Evolutionary conservation across 306 rosid species (phyloP).

Genomic region (Delonix regia): DNA sequence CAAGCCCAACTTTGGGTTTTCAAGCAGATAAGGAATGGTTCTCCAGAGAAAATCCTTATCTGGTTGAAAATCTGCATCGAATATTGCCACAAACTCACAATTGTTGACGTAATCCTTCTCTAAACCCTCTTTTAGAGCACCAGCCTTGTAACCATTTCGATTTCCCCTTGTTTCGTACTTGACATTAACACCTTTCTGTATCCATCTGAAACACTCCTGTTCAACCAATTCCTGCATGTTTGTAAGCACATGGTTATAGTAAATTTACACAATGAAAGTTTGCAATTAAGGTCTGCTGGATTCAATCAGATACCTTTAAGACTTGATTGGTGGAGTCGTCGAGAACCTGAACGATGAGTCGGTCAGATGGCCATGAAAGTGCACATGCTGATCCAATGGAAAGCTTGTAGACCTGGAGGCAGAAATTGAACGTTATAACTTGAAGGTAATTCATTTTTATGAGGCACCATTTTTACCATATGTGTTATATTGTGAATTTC

Average conservation of each 20-base stretch:
- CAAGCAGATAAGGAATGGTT: slow-evolving; percentile 58
- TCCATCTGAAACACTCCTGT: slow-evolving; percentile 53
- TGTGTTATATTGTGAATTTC: slow-evolving; percentile 11
- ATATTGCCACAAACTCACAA: slow-evolving; percentile 57
- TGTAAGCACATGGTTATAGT: slow-evolving; percentile 29
- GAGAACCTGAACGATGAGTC: slow-evolving; percentile 60
- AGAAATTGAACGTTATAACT: slow-evolving; percentile 12
- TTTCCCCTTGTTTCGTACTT: slow-evolving; percentile 56
- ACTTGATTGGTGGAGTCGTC: slow-evolving; percentile 63
- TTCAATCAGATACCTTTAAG: slow-evolving; percentile 44
- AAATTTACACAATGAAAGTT: background rate
- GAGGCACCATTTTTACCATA: background rate
- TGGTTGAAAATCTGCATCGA: slow-evolving; percentile 71
- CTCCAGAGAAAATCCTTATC: slow-evolving; percentile 58
- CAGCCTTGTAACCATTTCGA: slow-evolving; percentile 67
- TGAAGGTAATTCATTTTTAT: slow-evolving; percentile 31
- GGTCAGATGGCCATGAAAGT: slow-evolving; percentile 61
- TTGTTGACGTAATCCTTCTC: slow-evolving; percentile 55
- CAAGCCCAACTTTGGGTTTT: slow-evolving; percentile 58
- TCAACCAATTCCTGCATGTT: slow-evolving; percentile 58
- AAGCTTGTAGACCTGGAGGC: slow-evolving; percentile 62
- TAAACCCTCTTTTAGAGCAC: slow-evolving; percentile 62
- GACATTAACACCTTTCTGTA: slow-evolving; percentile 56
- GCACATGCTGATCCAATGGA: slow-evolving; percentile 63
- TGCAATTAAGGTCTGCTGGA: slow-evolving; percentile 23